Evolutionary conservation across 2,329 filamentous ascomycete species (phyloP), one percentile per base, ranked within the genome.

Genomic region (Cladosporium velox): DNA sequence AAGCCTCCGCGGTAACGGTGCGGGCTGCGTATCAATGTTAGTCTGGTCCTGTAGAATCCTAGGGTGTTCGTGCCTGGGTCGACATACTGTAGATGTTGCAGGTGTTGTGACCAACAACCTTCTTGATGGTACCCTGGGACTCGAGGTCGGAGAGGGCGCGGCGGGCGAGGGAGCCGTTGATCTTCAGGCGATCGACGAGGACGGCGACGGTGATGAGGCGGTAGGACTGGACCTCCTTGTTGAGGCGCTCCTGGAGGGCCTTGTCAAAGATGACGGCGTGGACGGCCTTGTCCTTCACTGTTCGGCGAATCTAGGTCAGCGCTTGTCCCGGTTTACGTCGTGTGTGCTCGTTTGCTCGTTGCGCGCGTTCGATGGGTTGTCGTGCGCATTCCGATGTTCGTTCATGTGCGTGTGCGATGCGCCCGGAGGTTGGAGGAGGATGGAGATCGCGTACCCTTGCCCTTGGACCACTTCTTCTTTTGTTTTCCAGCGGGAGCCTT

Each of bases 221-320:
- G 91, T 98, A 99, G 73, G 95, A 97, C 85, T 98, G 95, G 78
- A 99, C 96, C 89, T 99, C 95, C 88, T 99, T 99, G 88, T 97
- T 91, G 83, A 99, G 93, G 88, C 96, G 97, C 86, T 99, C 95
- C 76, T 91, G 91, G 80, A 91, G 97, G 85, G 87, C 81, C 90
- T 99, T 99, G 88, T 99, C 95, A 85, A 99, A 92, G 81, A 98
- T 88, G 84, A 99, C 95, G 84, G 91, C 92, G 89, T 99, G 95
- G 84, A 98, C 91, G 85, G 95, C 94, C 93, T 99, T 99, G 90
- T 99, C 95, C 95, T 99, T 99, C 88, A 99, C 95, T 93, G 83
- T 86, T 60, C 44, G 72, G 28, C 55, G 65, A 67, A 70, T 64
- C 69, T 68, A 70, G 68, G 70, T 75, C 72, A 72, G 70, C 67